Evolutionary conservation across 345 rosid genomes (phyloP).

Genomic region (Syzygium jambos): DNA sequence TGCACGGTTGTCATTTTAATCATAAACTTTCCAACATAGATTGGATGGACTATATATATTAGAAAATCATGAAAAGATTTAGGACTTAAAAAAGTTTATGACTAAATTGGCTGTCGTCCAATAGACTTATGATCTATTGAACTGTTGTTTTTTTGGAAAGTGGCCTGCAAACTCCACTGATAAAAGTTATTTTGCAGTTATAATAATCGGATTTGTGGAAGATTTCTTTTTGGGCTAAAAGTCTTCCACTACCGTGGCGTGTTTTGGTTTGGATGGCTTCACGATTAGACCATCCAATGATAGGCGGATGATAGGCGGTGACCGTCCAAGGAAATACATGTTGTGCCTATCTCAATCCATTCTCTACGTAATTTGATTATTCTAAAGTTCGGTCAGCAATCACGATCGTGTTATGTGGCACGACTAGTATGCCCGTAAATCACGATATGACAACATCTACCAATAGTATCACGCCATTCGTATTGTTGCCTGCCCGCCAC

Average conservation of each 20-base stretch:
- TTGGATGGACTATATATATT: too few relatives aligned
- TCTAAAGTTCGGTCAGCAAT: not conserved
- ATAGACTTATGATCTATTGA: too few relatives aligned
- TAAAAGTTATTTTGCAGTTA: not conserved
- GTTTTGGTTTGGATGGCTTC: not conserved
- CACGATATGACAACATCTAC: not conserved
- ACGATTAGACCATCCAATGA: not conserved
- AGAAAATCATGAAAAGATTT: too few relatives aligned
- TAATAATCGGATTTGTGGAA: not conserved
- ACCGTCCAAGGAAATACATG: not conserved
- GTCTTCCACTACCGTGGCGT: not conserved
- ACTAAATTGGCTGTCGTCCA: too few relatives aligned
- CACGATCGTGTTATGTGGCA: not conserved
- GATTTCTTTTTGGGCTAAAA: not conserved
- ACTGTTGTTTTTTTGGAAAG: not conserved
- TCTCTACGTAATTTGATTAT: not conserved
- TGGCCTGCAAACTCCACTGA: not conserved
- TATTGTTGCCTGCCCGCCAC: too few relatives aligned
- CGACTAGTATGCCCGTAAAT: not conserved
- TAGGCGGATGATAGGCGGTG: not conserved
- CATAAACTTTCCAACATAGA: too few relatives aligned
- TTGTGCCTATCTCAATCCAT: not conserved
- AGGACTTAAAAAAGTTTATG: too few relatives aligned
- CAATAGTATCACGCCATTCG: not conserved
- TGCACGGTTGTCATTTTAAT: too few relatives aligned